A percentile compares a stretch with the other conserved stretches of the same genome.
Conservation (phyloP, 2,329 filamentous ascomycete species). For the Fusarium newnesense region DNA sequence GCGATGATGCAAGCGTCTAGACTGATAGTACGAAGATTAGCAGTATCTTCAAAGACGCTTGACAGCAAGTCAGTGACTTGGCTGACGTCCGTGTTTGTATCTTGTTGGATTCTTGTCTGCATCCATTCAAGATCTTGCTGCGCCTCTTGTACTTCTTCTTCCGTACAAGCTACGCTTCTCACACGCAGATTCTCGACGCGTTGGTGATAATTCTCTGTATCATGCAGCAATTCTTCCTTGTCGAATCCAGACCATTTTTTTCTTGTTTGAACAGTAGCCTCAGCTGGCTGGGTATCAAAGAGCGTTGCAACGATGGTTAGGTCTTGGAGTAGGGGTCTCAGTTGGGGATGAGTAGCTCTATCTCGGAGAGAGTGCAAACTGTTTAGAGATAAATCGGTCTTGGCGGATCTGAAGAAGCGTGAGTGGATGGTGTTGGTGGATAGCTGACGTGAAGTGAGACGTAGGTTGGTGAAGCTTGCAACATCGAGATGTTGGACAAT, state of each 20-base stretch:
- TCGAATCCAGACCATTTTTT: neutral
- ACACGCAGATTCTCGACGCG: neutral
- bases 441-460: neutral
- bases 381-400: neutral
- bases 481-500: neutral
- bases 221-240: neutral
- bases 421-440: neutral
- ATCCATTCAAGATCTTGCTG: neutral
- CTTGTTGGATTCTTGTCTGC: neutral
- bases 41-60: accelerated
- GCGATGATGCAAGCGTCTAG: neutral
- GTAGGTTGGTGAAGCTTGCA: neutral
- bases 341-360: neutral
- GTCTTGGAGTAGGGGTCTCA: neutral
- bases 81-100: neutral
- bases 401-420: neutral
- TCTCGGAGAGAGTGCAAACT: neutral
- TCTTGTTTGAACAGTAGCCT: neutral
- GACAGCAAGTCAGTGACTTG: neutral
- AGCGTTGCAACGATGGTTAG: neutral
- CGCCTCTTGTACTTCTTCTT: neutral
- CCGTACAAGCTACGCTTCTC: neutral
- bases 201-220: neutral
- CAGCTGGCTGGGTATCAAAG: neutral
- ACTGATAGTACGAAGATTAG: neutral